Base-by-base conservation (phyloP, 148 eudicot species). In the Bassia scoparia region DNA sequence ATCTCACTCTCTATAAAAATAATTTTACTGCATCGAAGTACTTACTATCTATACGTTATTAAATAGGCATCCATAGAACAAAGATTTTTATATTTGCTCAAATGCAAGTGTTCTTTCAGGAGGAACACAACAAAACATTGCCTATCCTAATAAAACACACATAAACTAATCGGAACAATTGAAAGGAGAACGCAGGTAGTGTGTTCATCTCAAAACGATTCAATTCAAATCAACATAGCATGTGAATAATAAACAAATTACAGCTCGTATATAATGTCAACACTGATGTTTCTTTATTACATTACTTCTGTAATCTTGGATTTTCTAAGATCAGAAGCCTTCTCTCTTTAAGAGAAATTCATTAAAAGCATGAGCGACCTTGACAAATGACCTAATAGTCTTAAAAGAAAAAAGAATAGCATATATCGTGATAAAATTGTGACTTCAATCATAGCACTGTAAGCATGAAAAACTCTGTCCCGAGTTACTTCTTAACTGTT, bases 401-500 rank as follows among this genome's bases (percentile, higher is more conserved):
- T 4, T 26, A 23, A 76, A 20, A 59, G 17, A 27, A n/a, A 7
- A 30, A 49, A 52, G 54, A n/a, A n/a, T n/a, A 54, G 74, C 37
- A 65, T 34, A 20, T 26, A n/a, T n/a, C n/a, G n/a, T n/a, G n/a
- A n/a, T n/a, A n/a, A n/a, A n/a, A n/a, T n/a, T n/a, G n/a, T n/a
- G n/a, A n/a, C n/a, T n/a, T n/a, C n/a, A n/a, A n/a, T n/a, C n/a
- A n/a, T n/a, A n/a, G n/a, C n/a, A n/a, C n/a, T n/a, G n/a, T n/a
- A n/a, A n/a, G n/a, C n/a, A n/a, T n/a, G n/a, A n/a, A n/a, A 64
- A 85, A 77, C 76, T 89, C 93, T 8, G 93, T 83, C 62, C 86
- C 55, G 93, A 83, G 70, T n/a, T n/a, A 91, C 91, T 88, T 91
- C 91, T 74, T 88, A 52, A 89, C 87, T 91, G 89, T 74, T 87